Evolutionary conservation across 1,284 basidiomycete species (phyloP), one percentile per base, ranked within the genome.

Genomic region (Blastosporella zonata): DNA sequence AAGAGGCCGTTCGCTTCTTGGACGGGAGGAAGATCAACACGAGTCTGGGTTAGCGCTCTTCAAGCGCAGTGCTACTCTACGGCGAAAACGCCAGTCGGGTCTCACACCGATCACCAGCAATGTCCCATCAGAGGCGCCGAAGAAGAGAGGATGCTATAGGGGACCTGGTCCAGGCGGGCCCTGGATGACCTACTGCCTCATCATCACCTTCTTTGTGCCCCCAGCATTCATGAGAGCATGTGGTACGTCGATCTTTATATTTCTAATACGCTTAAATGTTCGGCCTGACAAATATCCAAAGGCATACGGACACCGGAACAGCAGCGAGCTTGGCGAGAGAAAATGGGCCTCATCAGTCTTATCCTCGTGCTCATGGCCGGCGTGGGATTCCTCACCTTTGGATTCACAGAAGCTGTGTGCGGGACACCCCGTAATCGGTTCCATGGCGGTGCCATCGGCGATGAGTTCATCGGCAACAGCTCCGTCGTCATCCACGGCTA

Each of bases 341-440:
- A 99, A 76, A 95, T 98, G 69, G 96, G 96, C 28, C 80, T 99
- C 25, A 74, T 99, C 49, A 74, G 77, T 55, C 79, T 98, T 67
- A 92, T 97, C 59, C 65, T 81, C 13, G 6, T 67, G 17, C 80
- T 94, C 57, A 98, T 99, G 96, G 87, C 88, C 18, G 80, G 76
- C 40, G 97, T 99, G 64, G 96, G 95, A 68, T 99, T 94, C 81
- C 78, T 99, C 65, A 99, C 96, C 1, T 99, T 99, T 70, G 96
- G 97, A n/a, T 99, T 99, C 75, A 98, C 95, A 3, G 82, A 94
- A 63, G 74, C 86, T 44, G 95, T 99, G 28, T 99, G 96, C 67
- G 92, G 93, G 31, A 87, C 75, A 36, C 89, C 91, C 17, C 78
- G 87, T 23, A 82, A 87, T 46, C 84, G 93, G 13, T 94, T 82